These are phyloP conservation scores for Allantophomopsis cytisporea DNA, from an alignment of 2,329 filamentous ascomycete species.

Conservation along the genomic window DNA sequence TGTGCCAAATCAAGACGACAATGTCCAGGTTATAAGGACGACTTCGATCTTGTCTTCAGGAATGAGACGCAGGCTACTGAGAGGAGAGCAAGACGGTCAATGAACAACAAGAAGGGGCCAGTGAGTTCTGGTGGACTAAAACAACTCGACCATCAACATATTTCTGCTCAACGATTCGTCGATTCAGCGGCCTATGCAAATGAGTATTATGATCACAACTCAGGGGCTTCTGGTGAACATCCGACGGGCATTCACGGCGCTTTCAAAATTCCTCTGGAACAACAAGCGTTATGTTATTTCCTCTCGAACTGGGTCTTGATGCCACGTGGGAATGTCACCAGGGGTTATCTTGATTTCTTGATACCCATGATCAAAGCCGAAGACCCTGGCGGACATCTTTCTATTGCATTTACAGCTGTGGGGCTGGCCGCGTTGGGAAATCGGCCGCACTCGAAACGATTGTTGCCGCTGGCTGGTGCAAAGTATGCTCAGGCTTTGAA, in stretches of 20 bases:
- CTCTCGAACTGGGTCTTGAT: slow-evolving; percentile 45
- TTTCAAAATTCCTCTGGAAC: slow-evolving; percentile 28
- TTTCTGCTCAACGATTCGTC: background rate
- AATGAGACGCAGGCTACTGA: slow-evolving; percentile 60
- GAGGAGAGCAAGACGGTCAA: slow-evolving; percentile 42
- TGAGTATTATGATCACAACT: background rate
- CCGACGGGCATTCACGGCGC: background rate
- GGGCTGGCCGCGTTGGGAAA: slow-evolving; percentile 43
- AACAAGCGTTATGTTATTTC: slow-evolving; percentile 45
- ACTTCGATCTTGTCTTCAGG: slow-evolving; percentile 60
- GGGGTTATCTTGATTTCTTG: slow-evolving; percentile 46
- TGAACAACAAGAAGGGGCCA: slow-evolving; percentile 23
- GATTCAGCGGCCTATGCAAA: slow-evolving; percentile 1
- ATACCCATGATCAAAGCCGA: slow-evolving; percentile 37
- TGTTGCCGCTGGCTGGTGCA: slow-evolving; percentile 27
- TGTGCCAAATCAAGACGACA: slow-evolving; percentile 48
- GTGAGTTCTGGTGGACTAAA: background rate
- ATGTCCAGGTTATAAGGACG: slow-evolving; percentile 56
- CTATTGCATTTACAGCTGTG: slow-evolving; percentile 44
- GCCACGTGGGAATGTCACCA: slow-evolving; percentile 31
- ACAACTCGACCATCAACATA: background rate
- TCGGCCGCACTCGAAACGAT: slow-evolving; percentile 21
- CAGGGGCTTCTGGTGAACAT: background rate
- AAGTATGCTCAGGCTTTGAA: slow-evolving; percentile 41
- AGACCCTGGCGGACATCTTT: slow-evolving; percentile 28